These are phyloP conservation scores for Diaporthe velutina DNA, from an alignment of 2,329 filamentous ascomycete species.

Conservation along the genomic window DNA sequence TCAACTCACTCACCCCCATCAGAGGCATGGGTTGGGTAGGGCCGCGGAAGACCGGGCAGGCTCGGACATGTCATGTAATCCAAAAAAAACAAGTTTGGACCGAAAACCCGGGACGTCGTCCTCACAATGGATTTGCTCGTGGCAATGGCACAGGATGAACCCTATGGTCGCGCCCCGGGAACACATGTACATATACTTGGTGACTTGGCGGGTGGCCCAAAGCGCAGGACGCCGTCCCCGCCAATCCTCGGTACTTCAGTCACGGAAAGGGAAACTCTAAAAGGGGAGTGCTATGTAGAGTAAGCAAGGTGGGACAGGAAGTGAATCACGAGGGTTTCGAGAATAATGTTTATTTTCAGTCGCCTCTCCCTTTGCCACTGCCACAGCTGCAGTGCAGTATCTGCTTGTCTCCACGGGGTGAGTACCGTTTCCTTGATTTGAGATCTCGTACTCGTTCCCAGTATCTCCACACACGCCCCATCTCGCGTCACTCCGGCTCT, in stretches of 20 bases:
- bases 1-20: background rate
- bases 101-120: background rate
- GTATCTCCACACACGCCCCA: background rate
- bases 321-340: constrained; percentile 24
- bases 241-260: background rate
- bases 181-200: background rate
- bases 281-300: background rate
- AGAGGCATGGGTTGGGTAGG: background rate
- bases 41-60: background rate
- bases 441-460: background rate
- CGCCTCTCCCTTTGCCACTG: background rate
- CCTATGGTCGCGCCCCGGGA: background rate
- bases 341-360: constrained; percentile 14
- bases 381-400: background rate
- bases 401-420: background rate
- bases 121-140: background rate
- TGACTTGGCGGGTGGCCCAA: background rate
- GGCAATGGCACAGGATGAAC: background rate
- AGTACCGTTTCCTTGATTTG: background rate
- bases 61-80: background rate
- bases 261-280: background rate
- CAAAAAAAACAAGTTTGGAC: background rate
- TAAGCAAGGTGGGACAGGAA: background rate
- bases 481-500: constrained; percentile 6
- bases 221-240: background rate